A percentile compares a stretch with the other conserved stretches of the same genome.
Conservation (phyloP, 768 basidiomycete genomes). For the Mycena indigotica region DNA sequence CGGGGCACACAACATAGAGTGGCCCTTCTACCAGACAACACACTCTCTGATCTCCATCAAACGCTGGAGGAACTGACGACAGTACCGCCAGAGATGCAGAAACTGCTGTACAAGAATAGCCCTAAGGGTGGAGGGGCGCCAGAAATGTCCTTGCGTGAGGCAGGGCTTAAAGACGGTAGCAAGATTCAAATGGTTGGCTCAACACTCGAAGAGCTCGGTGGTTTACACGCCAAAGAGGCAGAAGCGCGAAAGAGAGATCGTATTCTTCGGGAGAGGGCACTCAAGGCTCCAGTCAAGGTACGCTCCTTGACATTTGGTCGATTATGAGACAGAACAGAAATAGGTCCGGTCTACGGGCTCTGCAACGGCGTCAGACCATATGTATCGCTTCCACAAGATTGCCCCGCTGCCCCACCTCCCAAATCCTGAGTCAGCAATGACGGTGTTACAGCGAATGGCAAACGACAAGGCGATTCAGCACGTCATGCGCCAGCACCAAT, state of each 20-base stretch:
- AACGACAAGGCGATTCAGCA: constrained; percentile 72
- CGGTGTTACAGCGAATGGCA: constrained; percentile 58
- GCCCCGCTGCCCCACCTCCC: constrained; percentile 67
- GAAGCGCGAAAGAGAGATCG: constrained; percentile 59
- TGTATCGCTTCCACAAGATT: constrained; percentile 66
- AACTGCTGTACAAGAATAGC: constrained; percentile 71
- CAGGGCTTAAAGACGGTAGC: constrained; percentile 62
- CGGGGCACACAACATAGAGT: constrained; percentile 52
- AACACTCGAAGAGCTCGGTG: constrained; percentile 58
- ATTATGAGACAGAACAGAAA: constrained; percentile 36
- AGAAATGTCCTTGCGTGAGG: constrained; percentile 36
- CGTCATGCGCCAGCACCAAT: constrained; percentile 70
- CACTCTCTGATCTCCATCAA: constrained; percentile 53
- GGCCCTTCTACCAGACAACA: constrained; percentile 49
- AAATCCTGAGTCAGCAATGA: constrained; percentile 55
- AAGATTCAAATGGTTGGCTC: constrained; percentile 75
- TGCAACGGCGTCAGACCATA: constrained; percentile 37
- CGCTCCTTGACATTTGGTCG: constrained; percentile 7
- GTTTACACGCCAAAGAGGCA: constrained; percentile 55
- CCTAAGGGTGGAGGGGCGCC: constrained; percentile 32
- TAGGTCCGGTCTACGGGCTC: constrained; percentile 57
- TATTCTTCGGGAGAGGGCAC: constrained; percentile 60
- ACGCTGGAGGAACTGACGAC: constrained; percentile 63
- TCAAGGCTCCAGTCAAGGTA: constrained; percentile 63
- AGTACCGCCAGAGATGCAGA: constrained; percentile 68